Conservation (phyloP, 805 yeast genomes). For the Lipomyces kockii region DNA sequence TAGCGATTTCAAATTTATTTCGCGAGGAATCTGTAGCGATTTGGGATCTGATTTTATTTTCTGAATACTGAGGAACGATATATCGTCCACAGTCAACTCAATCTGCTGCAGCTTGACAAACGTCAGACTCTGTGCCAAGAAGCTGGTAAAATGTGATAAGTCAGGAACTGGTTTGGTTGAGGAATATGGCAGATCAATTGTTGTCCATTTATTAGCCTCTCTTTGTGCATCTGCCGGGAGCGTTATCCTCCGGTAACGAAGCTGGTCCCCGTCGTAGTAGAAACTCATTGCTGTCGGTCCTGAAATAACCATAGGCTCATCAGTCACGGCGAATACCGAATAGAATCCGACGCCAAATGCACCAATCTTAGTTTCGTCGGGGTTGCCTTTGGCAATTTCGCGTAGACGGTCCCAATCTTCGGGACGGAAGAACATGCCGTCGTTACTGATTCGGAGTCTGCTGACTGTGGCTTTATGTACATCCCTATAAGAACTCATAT, state of each 20-base stretch:
- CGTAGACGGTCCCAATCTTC: constrained; percentile 49
- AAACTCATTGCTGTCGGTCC: constrained; percentile 48
- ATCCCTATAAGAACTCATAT: constrained; percentile 11
- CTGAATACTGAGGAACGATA: constrained; percentile 39
- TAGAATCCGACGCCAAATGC: constrained; percentile 60
- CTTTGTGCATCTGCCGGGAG: constrained; percentile 28
- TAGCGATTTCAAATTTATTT: constrained; percentile 39
- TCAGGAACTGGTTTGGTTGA: constrained; percentile 43
- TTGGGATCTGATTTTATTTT: constrained; percentile 40
- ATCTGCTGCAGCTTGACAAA: constrained; percentile 44
- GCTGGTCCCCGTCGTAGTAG: constrained; percentile 48
- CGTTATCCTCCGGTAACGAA: constrained; percentile 43
- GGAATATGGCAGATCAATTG: constrained; percentile 48
- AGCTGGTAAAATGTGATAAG: constrained; percentile 45
- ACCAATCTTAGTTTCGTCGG: constrained; percentile 51
- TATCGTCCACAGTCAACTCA: constrained; percentile 42
- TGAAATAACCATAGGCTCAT: constrained; percentile 70
- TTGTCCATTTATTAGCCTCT: constrained; percentile 43
- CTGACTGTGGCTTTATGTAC: constrained; percentile 39
- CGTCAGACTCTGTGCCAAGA: constrained; percentile 48
- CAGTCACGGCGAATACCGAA: constrained; percentile 78
- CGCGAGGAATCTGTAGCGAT: constrained; percentile 38
- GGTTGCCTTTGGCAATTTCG: constrained; percentile 52
- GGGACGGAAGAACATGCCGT: constrained; percentile 45
- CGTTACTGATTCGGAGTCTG: constrained; percentile 44